phyloP scores from a whole-genome alignment of 139 green algal genomes.

The Haematococcus sp. region DNA sequence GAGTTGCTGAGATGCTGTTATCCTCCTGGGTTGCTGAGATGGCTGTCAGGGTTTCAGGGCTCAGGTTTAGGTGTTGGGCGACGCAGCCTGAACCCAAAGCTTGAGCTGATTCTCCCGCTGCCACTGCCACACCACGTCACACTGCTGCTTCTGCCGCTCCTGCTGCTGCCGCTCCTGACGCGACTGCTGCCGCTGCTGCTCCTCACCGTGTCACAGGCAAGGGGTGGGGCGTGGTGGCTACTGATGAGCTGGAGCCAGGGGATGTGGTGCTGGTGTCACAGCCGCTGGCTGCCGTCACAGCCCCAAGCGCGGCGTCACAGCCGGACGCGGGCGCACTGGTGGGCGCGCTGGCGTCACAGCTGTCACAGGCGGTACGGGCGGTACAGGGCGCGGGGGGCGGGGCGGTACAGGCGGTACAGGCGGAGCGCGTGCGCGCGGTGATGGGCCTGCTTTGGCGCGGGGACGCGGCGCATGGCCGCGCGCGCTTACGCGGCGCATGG shows the following conservation, averaged over 20 bases:
- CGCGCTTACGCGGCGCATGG: no score
- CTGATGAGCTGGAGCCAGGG: neutral
- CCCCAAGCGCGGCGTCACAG: neutral
- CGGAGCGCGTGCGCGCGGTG: neutral
- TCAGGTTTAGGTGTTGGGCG: no score
- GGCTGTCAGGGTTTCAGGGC: no score
- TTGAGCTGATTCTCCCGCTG: no score
- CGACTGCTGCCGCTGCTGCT: no score
- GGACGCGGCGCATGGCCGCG: no score
- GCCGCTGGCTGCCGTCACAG: slow-evolving; percentile 1
- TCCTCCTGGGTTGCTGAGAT: no score
- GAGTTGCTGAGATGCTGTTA: no score
- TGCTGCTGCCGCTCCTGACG: no score
- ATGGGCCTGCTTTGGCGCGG: neutral
- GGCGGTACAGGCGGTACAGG: neutral
- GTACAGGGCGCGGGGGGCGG: neutral
- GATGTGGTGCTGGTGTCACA: slow-evolving; percentile 19
- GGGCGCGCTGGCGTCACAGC: neutral
- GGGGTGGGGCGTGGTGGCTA: slow-evolving; percentile 19
- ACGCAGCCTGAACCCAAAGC: no score
- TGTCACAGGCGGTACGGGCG: neutral
- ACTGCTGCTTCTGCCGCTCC: no score
- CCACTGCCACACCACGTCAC: no score
- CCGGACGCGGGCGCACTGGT: neutral
- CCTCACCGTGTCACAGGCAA: slow-evolving; percentile 11